Evolutionary conservation across 1,284 basidiomycete genomes (phyloP).

Genomic region (Marasmius fiardii): DNA sequence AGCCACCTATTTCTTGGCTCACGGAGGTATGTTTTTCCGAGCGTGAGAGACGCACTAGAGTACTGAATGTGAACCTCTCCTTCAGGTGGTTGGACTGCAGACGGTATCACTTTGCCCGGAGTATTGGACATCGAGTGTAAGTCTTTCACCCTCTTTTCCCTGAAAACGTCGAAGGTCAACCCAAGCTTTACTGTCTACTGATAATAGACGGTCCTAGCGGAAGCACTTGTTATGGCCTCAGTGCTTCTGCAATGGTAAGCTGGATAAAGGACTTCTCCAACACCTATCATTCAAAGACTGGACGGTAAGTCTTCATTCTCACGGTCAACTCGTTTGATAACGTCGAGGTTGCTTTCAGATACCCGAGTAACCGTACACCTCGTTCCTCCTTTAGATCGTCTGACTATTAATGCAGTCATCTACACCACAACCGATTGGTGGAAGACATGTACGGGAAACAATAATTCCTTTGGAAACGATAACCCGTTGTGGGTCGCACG

Average conservation of each 20-base stretch:
- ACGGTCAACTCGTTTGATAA: constrained; percentile 13
- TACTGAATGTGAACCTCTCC: constrained; percentile 7
- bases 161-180: no score
- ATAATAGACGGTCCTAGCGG: constrained; percentile 45
- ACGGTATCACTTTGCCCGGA: constrained; percentile 63
- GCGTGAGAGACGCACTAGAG: not conserved
- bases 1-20: constrained; percentile 55
- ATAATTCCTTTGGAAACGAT: constrained; percentile 40
- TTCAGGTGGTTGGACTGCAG: constrained; percentile 51
- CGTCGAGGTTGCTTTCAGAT: constrained; percentile 22
- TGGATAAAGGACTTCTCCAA: constrained; percentile 63
- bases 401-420: constrained; percentile 35
- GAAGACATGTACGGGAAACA: constrained; percentile 62
- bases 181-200: constrained; percentile 8
- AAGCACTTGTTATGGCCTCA: constrained; percentile 54
- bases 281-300: constrained; percentile 54
- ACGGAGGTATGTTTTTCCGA: constrained; percentile 44
- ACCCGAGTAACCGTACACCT: constrained; percentile 25
- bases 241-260: constrained; percentile 49
- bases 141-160: constrained; percentile 11
- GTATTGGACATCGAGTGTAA: constrained; percentile 63
- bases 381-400: not conserved
- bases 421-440: constrained; percentile 70
- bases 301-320: constrained; percentile 31
- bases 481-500: constrained; percentile 62